These are phyloP conservation scores for Metroxylon sagu DNA, from an alignment of 176 grass and related monocot species.

Conservation along the genomic window DNA sequence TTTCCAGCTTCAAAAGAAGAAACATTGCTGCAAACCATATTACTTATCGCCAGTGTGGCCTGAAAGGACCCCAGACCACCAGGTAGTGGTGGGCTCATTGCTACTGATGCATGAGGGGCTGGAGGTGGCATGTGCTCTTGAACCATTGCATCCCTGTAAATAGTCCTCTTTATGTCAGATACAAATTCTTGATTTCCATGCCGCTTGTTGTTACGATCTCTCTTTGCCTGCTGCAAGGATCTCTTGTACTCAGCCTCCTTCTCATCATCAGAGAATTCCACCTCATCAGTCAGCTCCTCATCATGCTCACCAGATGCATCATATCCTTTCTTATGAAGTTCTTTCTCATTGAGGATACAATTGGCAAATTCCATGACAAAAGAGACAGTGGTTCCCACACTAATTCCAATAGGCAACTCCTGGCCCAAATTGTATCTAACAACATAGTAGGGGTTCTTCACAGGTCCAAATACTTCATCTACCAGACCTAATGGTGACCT, in stretches of 20 bases:
- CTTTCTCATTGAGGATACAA: conserved; percentile 64
- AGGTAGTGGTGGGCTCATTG: conserved; percentile 8
- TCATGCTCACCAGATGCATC: conserved; percentile 64
- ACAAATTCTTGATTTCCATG: conserved; percentile 26
- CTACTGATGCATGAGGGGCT: conserved; percentile 3
- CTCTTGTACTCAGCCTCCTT: conserved; percentile 75
- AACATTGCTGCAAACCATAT: conserved; percentile 9
- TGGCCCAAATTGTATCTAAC: conserved; percentile 61
- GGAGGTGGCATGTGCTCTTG: conserved; percentile 22
- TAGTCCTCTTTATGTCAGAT: conserved; percentile 36
- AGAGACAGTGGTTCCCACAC: conserved; percentile 52
- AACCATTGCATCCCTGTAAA: conserved; percentile 18
- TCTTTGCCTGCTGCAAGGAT: conserved; percentile 39
- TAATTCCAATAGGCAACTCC: conserved; percentile 62
- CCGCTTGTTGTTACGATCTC: conserved; percentile 33
- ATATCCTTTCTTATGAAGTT: conserved; percentile 70
- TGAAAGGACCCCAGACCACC: not conserved
- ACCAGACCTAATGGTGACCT: conserved; percentile 57
- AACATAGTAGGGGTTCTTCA: conserved; percentile 81
- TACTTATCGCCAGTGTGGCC: not conserved
- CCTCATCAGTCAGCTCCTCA: conserved; percentile 39
- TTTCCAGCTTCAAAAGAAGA: conserved; percentile 14
- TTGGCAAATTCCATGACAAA: conserved; percentile 71
- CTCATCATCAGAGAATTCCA: conserved; percentile 94
- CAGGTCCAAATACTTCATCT: conserved; percentile 91